These are phyloP conservation scores for Aspergillus ochraceus DNA, from an alignment of 2,329 filamentous ascomycete species.

Conservation along the genomic window DNA sequence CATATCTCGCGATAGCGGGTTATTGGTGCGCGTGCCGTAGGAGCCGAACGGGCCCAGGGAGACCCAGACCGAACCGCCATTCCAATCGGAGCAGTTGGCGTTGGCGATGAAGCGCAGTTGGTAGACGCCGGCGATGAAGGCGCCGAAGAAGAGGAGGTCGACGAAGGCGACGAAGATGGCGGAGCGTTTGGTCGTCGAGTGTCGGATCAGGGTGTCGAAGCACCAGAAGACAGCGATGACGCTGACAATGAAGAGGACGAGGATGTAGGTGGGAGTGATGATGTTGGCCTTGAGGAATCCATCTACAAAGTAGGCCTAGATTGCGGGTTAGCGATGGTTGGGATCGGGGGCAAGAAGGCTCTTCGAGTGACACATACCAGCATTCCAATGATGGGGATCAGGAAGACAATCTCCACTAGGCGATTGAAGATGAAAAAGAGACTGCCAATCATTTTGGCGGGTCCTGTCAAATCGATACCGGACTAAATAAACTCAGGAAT, in stretches of 20 bases:
- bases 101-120: constrained; percentile 57
- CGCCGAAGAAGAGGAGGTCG: constrained; percentile 62
- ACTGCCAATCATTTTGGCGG: constrained; percentile 50
- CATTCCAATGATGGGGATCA: constrained; percentile 65
- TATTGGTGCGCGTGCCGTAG: constrained; percentile 50
- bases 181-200: constrained; percentile 59
- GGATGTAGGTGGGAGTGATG: constrained; percentile 61
- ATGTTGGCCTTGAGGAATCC: constrained; percentile 57
- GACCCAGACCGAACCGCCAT: constrained; percentile 53
- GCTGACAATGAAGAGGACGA: constrained; percentile 65
- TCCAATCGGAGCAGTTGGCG: constrained; percentile 68
- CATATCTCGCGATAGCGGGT: constrained; percentile 52
- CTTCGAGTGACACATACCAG: constrained; percentile 40
- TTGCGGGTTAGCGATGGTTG: constrained; percentile 1
- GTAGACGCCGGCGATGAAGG: constrained; percentile 63
- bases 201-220: constrained; percentile 60
- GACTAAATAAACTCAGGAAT: constrained; percentile 1
- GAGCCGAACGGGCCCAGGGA: constrained; percentile 63
- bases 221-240: constrained; percentile 63
- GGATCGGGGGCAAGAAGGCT: not conserved
- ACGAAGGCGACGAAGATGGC: constrained; percentile 61
- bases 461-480: not conserved
- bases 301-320: constrained; percentile 60
- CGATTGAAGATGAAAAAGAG: constrained; percentile 64
- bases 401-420: constrained; percentile 60